A percentile compares a stretch with the other conserved stretches of the same genome.
Conservation (phyloP, 2,329 filamentous ascomycete species). For the Clarireedia paspali region DNA sequence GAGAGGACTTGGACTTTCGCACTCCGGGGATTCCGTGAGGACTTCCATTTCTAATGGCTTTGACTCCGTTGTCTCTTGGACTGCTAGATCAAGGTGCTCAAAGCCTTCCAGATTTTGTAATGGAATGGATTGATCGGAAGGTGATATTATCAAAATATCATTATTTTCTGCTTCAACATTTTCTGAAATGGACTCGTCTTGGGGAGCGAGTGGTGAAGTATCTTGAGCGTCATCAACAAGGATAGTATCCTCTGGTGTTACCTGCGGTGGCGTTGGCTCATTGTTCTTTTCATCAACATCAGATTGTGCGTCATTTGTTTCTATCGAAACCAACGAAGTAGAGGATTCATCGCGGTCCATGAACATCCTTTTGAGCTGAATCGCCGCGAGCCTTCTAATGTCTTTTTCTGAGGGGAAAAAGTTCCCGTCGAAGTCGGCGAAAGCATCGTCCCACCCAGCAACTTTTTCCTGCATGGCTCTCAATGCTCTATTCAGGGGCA, state of each 20-base stretch:
- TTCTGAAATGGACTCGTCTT: slow-evolving; percentile 36
- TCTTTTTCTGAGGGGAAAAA: slow-evolving; percentile 95
- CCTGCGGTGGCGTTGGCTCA: slow-evolving; percentile 15
- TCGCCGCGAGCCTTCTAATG: slow-evolving; percentile 80
- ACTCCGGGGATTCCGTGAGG: slow-evolving; percentile 8
- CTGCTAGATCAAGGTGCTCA: slow-evolving; percentile 53
- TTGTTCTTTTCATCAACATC: slow-evolving; percentile 39
- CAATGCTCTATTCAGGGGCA: slow-evolving; percentile 83
- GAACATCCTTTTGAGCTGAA: slow-evolving; percentile 93
- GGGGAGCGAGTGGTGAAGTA: slow-evolving; percentile 56
- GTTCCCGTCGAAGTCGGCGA: slow-evolving; percentile 83
- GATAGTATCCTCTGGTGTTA: slow-evolving; percentile 38
- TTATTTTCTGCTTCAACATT: not conserved
- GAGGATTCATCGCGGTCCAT: slow-evolving; percentile 74
- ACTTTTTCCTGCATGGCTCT: slow-evolving; percentile 89
- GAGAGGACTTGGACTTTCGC: slow-evolving; percentile 6
- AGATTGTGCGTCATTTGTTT: slow-evolving; percentile 49
- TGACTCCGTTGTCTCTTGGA: slow-evolving; percentile 25
- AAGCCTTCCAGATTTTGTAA: slow-evolving; percentile 40
- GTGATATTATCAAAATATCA: not conserved
- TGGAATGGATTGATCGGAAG: not conserved
- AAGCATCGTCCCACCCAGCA: slow-evolving; percentile 85
- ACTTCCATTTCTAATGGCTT: slow-evolving; percentile 9
- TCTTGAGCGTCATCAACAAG: slow-evolving; percentile 60
- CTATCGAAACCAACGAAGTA: slow-evolving; percentile 62